Percentiles rank a stretch among this genome's conserved stretches.
These are phyloP conservation scores for Sodiomyces alkalinus DNA, from an alignment of 2,329 filamentous ascomycete species.

Conservation along the genomic window DNA sequence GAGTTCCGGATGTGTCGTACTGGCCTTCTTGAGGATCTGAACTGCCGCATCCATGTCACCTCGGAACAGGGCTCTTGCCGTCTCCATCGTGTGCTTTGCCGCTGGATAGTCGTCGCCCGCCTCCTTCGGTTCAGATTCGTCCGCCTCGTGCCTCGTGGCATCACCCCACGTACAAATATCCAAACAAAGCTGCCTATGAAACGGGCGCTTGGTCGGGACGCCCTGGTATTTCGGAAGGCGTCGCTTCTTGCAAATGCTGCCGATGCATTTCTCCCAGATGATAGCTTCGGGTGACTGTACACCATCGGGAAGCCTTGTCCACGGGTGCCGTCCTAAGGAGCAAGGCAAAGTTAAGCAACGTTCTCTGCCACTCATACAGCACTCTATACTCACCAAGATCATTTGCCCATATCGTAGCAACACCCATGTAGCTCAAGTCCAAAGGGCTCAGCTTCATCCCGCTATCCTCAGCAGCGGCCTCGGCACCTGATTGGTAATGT, in stretches of 20 bases:
- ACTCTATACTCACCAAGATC: constrained; percentile 45
- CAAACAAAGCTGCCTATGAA: constrained; percentile 61
- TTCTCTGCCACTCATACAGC: too few species aligned
- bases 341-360: too few species aligned
- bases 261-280: constrained; percentile 47
- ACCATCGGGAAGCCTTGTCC: constrained; percentile 30
- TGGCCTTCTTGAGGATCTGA: constrained; percentile 52
- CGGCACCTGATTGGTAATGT: constrained; percentile 32
- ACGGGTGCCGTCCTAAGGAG: constrained; percentile 34
- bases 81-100: constrained; percentile 53
- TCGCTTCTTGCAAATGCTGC: constrained; percentile 46
- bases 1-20: constrained; percentile 45
- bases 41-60: constrained; percentile 55
- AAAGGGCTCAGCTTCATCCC: constrained; percentile 56
- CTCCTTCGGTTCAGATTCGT: constrained; percentile 25
- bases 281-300: constrained; percentile 28
- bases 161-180: constrained; percentile 61
- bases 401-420: constrained; percentile 57
- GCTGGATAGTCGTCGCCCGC: constrained; percentile 34
- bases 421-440: constrained; percentile 63
- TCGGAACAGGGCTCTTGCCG: constrained; percentile 61
- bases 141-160: constrained; percentile 28
- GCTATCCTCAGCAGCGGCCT: constrained; percentile 46
- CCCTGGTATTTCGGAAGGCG: constrained; percentile 49
- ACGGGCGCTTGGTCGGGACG: constrained; percentile 45